A percentile compares a stretch with the other conserved stretches of the same genome.
Conservation (phyloP, 768 basidiomycete genomes). For the Rhizopogon vinicolor region DNA sequence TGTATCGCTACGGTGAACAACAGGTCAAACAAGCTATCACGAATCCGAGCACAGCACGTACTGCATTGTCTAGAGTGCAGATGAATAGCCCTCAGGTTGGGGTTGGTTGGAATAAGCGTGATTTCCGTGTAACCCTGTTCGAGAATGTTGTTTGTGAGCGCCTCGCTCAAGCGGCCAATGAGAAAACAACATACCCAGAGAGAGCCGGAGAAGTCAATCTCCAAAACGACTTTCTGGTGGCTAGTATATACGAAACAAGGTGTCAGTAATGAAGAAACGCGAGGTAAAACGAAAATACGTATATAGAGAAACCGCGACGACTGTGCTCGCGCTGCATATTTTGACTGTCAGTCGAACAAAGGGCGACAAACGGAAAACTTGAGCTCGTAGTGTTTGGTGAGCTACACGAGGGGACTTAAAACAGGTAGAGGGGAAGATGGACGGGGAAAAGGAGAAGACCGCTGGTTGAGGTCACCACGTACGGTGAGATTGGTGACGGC, state of each 20-base stretch:
- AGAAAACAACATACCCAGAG: constrained; percentile 61
- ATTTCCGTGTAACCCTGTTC: constrained; percentile 89
- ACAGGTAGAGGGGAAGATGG: constrained; percentile 1
- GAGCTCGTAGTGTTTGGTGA: not conserved
- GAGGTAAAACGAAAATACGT: constrained; percentile 45
- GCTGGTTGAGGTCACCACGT: constrained; percentile 12
- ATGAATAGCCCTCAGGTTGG: constrained; percentile 77
- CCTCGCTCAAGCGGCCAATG: constrained; percentile 10
- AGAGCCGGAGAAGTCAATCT: constrained; percentile 87
- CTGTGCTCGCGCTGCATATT: constrained; percentile 71
- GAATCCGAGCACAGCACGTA: constrained; percentile 35
- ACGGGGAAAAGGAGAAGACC: not conserved
- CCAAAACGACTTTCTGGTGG: constrained; percentile 93
- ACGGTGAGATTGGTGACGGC: constrained; percentile 23
- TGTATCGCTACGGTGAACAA: constrained; percentile 51
- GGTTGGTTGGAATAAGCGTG: constrained; percentile 76
- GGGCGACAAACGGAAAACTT: not conserved
- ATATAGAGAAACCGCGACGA: constrained; percentile 87
- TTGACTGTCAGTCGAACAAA: constrained; percentile 8
- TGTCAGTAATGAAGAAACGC: constrained; percentile 36
- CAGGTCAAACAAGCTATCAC: constrained; percentile 20
- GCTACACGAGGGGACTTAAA: not conserved
- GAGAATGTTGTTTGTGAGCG: constrained; percentile 14
- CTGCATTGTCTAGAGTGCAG: constrained; percentile 88
- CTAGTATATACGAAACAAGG: constrained; percentile 64